Conservation (phyloP, 2,329 filamentous ascomycete genomes). For the Ascochyta rabiei region DNA sequence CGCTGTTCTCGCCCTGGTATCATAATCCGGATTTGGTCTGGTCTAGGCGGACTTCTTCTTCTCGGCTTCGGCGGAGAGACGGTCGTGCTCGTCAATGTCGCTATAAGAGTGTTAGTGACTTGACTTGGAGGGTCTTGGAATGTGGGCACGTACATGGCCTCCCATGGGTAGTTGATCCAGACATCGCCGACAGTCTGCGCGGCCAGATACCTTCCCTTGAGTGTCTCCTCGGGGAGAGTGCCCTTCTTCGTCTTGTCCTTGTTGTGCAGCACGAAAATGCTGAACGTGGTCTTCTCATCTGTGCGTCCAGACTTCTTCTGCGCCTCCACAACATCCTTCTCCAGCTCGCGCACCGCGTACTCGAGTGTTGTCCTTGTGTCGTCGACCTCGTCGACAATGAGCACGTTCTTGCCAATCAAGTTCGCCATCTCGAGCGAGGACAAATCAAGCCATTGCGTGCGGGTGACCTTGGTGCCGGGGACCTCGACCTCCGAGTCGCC, state of each 20-base stretch:
- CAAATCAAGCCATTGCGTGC: constrained; percentile 97
- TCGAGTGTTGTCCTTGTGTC: constrained; percentile 93
- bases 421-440: constrained; percentile 85
- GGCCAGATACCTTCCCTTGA: constrained; percentile 78
- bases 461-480: constrained; percentile 90
- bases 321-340: constrained; percentile 90
- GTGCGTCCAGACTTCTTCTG: constrained; percentile 72
- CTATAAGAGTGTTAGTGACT: constrained; percentile 45
- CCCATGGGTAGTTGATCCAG: constrained; percentile 99
- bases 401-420: constrained; percentile 85
- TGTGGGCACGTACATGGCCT: constrained; percentile 68
- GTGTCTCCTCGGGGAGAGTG: constrained; percentile 76
- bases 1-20: not conserved
- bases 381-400: constrained; percentile 95
- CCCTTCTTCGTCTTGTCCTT: constrained; percentile 98
- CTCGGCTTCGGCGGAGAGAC: constrained; percentile 60
- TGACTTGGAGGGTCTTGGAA: not conserved
- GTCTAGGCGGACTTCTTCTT: constrained; percentile 16
- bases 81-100: constrained; percentile 92
- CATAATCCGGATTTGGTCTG: not conserved
- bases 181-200: constrained; percentile 88
- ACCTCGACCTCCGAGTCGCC: constrained; percentile 71
- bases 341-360: constrained; percentile 88
- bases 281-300: constrained; percentile 81
- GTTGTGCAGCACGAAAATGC: constrained; percentile 97